phyloP scores from a whole-genome alignment of 257 asterid species.

The Verbascum thapsus region DNA sequence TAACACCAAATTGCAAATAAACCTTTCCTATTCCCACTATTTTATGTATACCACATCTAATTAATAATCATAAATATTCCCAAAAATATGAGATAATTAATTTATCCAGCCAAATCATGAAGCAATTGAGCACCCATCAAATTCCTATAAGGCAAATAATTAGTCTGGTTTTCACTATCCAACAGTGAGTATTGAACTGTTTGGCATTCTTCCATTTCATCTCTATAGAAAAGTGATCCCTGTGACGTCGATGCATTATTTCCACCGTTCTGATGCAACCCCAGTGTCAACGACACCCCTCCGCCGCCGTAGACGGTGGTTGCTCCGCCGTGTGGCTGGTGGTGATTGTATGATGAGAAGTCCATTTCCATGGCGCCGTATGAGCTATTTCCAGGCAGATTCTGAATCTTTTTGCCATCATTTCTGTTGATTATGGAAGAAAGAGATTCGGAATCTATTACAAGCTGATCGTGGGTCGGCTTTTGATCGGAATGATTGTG shows the following conservation, averaged over 20 bases:
- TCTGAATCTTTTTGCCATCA: conserved; percentile 40
- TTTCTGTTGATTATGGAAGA: conserved; percentile 65
- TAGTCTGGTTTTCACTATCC: conserved; percentile 71
- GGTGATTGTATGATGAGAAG: conserved; percentile 57
- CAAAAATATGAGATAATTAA: no score
- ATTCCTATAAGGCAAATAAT: conserved; percentile 67
- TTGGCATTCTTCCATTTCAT: conserved; percentile 74
- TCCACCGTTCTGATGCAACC: conserved; percentile 61
- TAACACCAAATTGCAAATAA: conserved; percentile 40
- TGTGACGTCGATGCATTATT: conserved; percentile 49
- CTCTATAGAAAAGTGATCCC: conserved; percentile 63
- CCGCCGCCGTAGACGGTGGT: conserved; percentile 29
- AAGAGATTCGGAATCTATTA: conserved; percentile 70
- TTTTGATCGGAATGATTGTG: conserved; percentile 52
- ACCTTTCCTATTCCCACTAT: conserved; percentile 37
- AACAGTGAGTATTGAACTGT: conserved; percentile 66
- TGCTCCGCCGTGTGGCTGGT: conserved; percentile 24
- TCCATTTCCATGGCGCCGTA: conserved; percentile 62
- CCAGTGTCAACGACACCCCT: conserved; percentile 81
- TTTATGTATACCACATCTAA: conserved; percentile 32
- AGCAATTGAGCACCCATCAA: conserved; percentile 95
- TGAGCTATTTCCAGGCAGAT: conserved; percentile 24
- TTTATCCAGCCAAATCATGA: conserved; percentile 80
- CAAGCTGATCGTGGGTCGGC: conserved; percentile 63
- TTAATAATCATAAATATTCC: no score